phyloP scores from a whole-genome alignment of 805 yeast genomes.

The Aciculoconidium aculeatum region DNA sequence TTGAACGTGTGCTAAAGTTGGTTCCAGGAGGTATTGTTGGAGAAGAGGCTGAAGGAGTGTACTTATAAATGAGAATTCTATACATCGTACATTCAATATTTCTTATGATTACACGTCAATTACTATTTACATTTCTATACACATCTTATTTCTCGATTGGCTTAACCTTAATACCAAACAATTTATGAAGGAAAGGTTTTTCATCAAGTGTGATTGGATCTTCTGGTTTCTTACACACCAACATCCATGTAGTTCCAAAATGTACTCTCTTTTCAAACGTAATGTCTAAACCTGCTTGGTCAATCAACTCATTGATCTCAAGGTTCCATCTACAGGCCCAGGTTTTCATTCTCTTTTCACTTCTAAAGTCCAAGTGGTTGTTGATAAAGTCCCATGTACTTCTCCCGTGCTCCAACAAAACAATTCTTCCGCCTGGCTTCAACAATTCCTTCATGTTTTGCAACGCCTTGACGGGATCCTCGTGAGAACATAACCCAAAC shows the following conservation, averaged over 20 bases:
- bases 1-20: background rate
- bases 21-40: too few species aligned
- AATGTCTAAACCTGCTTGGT: constrained; percentile 76
- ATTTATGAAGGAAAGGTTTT: constrained; percentile 36
- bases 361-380: constrained; percentile 71
- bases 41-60: too few species aligned
- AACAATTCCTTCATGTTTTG: constrained; percentile 65
- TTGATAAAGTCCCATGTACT: constrained; percentile 76
- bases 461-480: constrained; percentile 82
- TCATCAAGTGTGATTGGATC: constrained; percentile 46
- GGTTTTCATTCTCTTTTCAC: constrained; percentile 73
- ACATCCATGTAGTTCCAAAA: constrained; percentile 89
- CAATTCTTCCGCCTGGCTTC: constrained; percentile 85
- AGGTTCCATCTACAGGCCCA: constrained; percentile 99
- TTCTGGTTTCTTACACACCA: constrained; percentile 69
- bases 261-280: constrained; percentile 78
- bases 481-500: constrained; percentile 93
- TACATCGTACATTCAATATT: too few species aligned
- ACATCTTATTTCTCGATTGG: constrained; percentile 21
- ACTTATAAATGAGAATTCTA: too few species aligned
- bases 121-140: too few species aligned
- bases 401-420: constrained; percentile 89
- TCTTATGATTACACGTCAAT: too few species aligned
- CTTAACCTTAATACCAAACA: constrained; percentile 32
- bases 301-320: constrained; percentile 84